Conservation (phyloP, 495 filamentous ascomycete genomes). For the Talaromyces thailandensis region DNA sequence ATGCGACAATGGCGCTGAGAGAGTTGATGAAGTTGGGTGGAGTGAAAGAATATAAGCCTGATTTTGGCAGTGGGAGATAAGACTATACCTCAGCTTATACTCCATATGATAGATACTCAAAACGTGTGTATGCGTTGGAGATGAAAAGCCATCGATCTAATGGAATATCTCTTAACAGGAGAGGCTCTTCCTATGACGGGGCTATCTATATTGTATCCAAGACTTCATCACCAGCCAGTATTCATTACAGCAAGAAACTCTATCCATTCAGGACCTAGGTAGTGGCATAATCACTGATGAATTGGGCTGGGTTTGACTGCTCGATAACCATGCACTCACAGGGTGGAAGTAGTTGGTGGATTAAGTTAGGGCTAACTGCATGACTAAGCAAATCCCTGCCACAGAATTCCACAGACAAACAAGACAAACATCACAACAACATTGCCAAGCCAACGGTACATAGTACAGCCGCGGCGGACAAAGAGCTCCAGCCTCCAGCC, state of each 20-base stretch:
- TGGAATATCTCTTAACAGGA: not conserved
- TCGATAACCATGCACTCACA: too few species aligned
- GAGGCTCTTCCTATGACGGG: too few species aligned
- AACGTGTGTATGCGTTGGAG: not conserved
- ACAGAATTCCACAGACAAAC: not conserved
- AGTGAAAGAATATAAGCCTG: conserved; percentile 54
- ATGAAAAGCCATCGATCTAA: not conserved
- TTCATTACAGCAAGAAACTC: too few species aligned
- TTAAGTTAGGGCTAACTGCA: not conserved
- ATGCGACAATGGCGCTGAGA: conserved; percentile 87
- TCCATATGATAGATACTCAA: not conserved
- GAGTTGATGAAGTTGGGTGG: conserved; percentile 68
- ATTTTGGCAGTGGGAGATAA: conserved; percentile 43
- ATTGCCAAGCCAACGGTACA: not conserved
- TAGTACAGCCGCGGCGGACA: not conserved
- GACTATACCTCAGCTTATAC: not conserved
- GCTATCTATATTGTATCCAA: too few species aligned
- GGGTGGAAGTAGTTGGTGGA: too few species aligned
- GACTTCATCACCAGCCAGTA: too few species aligned
- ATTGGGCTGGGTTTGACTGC: too few species aligned
- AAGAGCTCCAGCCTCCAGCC: conserved; percentile 32
- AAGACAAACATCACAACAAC: not conserved
- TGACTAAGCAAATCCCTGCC: not conserved
- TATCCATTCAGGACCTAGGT: too few species aligned
- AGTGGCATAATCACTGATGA: too few species aligned